These are phyloP conservation scores for Gynochthodes officinalis DNA, from an alignment of 257 asterid genomes.

Conservation along the genomic window DNA sequence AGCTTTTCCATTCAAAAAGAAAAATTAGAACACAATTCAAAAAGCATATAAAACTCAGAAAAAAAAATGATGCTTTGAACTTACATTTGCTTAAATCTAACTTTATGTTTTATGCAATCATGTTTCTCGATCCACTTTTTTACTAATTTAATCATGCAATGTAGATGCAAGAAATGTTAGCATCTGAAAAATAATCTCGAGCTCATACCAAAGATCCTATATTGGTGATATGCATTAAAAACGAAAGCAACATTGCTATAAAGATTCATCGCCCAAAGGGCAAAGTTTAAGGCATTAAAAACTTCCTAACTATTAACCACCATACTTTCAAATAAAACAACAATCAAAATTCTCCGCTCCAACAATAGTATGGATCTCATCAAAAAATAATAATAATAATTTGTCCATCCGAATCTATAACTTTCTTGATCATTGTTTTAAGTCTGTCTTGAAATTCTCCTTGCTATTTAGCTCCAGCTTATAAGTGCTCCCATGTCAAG, in stretches of 20 bases:
- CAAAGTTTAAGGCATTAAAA: not conserved
- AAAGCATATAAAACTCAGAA: no score
- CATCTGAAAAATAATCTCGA: no score
- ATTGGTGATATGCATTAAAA: not conserved
- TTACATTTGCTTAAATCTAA: no score
- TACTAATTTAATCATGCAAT: no score
- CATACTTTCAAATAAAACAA: not conserved
- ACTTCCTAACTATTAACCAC: not conserved
- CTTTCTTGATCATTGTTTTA: constrained; percentile 94
- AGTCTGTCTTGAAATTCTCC: constrained; percentile 97
- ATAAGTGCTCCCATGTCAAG: constrained; percentile 98
- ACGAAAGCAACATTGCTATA: not conserved
- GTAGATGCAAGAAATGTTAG: no score
- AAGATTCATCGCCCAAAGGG: not conserved
- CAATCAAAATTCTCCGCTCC: constrained; percentile 69
- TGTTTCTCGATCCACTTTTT: no score
- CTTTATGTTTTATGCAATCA: no score
- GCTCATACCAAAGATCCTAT: no score
- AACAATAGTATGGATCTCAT: constrained; percentile 95
- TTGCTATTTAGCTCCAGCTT: constrained; percentile 96
- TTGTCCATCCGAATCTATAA: constrained; percentile 90
- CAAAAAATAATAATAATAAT: constrained; percentile 83
- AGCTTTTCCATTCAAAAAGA: no score
- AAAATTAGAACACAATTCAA: no score
- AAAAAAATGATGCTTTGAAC: no score